These are phyloP conservation scores for Lizonia empirigonia DNA, from an alignment of 2,329 filamentous ascomycete species.

Conservation along the genomic window DNA sequence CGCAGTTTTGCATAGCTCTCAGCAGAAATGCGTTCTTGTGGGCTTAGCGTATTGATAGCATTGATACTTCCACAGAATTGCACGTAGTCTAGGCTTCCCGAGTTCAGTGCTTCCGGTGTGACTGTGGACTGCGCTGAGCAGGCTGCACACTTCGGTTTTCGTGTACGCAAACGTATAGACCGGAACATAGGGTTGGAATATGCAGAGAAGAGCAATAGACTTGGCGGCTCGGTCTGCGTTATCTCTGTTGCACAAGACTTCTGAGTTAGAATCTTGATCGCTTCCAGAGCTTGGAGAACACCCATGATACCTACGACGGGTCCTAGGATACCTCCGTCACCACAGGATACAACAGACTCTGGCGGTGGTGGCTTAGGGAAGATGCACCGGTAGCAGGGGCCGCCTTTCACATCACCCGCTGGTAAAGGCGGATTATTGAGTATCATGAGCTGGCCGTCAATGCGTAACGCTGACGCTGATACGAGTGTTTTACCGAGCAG, in stretches of 20 bases:
- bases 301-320: slow-evolving; percentile 95
- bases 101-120: slow-evolving; percentile 65
- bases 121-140: slow-evolving; percentile 71
- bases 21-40: slow-evolving; percentile 71
- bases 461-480: slow-evolving; percentile 86
- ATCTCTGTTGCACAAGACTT: slow-evolving; percentile 22
- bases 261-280: slow-evolving; percentile 76
- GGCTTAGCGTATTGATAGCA: slow-evolving; percentile 62
- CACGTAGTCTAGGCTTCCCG: slow-evolving; percentile 78
- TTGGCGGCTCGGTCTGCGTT: slow-evolving; percentile 40
- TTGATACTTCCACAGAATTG: slow-evolving; percentile 76
- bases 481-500: slow-evolving; percentile 79
- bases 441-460: slow-evolving; percentile 87
- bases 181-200: slow-evolving; percentile 67
- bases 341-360: slow-evolving; percentile 81
- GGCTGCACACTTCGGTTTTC: slow-evolving; percentile 73
- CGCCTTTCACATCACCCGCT: slow-evolving; percentile 63
- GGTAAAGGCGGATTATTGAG: slow-evolving; percentile 78
- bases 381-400: slow-evolving; percentile 92
- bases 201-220: slow-evolving; percentile 61
- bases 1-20: slow-evolving; percentile 60
- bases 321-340: slow-evolving; percentile 89
- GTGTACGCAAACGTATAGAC: slow-evolving; percentile 72
- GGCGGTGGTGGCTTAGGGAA: slow-evolving; percentile 87
- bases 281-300: slow-evolving; percentile 86